Conservation (phyloP, 176 grass and related monocot genomes). For the Rhipidocladum racemiflorum region DNA sequence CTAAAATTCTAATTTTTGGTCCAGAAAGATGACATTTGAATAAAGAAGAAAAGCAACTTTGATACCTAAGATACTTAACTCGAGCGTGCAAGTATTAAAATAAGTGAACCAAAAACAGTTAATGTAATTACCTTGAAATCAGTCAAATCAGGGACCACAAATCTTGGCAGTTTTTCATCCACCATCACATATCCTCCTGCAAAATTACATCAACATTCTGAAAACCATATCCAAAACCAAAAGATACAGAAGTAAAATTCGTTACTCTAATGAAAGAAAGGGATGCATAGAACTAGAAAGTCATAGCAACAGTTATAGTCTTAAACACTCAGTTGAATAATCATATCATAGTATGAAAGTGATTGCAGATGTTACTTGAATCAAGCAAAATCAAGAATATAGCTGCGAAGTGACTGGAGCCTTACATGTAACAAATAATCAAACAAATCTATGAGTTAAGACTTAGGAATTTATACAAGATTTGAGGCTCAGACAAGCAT, state of each 20-base stretch:
- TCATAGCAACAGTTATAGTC: not conserved
- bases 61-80: not conserved
- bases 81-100: not conserved
- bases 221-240: conserved; percentile 10
- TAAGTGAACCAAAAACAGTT: not conserved
- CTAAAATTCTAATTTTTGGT: not conserved
- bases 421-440: not conserved
- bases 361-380: not conserved
- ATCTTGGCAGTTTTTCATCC: conserved; percentile 83
- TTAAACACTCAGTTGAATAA: not conserved
- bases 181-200: conserved; percentile 94
- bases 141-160: conserved; percentile 80
- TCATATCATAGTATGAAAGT: not conserved
- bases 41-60: not conserved
- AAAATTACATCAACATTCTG: conserved; percentile 9
- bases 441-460: not conserved
- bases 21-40: not conserved
- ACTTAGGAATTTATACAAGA: not conserved
- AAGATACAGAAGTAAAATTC: not conserved
- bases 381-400: not conserved
- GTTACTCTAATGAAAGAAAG: not conserved
- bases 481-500: not conserved
- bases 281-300: not conserved
- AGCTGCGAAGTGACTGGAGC: too few relatives aligned
- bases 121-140: conserved; percentile 73